Base-by-base conservation (phyloP, 805 yeast genomes). In the Soucietia sequanensis region DNA sequence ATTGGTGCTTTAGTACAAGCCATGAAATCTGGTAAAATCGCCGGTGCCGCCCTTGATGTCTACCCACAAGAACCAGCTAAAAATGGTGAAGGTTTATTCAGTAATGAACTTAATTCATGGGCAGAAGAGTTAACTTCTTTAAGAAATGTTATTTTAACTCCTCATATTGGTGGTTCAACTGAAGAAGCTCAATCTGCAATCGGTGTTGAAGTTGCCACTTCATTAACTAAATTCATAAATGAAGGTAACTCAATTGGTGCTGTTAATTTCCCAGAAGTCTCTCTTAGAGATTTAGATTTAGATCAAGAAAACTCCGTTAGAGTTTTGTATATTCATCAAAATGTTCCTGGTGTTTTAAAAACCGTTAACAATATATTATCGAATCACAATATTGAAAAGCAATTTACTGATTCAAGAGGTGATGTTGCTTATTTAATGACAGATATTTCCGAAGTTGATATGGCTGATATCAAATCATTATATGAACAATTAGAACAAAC, bases 161-260 rank as follows among this genome's bases (percentile, higher is more conserved):
- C 99, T 22, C 99, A 93, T 60, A 93, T 93, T 51, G 99, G 99
- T 68, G 99, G 99, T 48, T 89, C 97, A 33, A 93, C 99, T 31
- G 98, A 91, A 67, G 99, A 93, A 73, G 99, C 99, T 24, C 99
- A 93, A 75, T 76, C 86, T 37, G 95, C 98, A 26, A 93, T 93
- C 57, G 99, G 99, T 69, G 72, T 91, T 42, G 99, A 93, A 71
- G 99, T 93, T 42, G 87, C 83, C 41, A 73, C 84, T 30, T 81
- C 95, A 25, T 75, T 93, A 54, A 74, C 90, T 46, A 87, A 86
- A 60, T 93, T 89, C 72, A 84, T 93, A 62, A 91, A 90, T 68
- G 98, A 91, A 73, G 99, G 99, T 72, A 74, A 80, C 54, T 85
- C 98, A 11, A 77, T 77, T 33, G 98, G 96, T 54, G 90, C 98